A percentile compares a stretch with the other conserved stretches of the same genome.
These are phyloP conservation scores for Leucosporidium scottii DNA, from an alignment of 768 basidiomycete genomes.

Conservation along the genomic window DNA sequence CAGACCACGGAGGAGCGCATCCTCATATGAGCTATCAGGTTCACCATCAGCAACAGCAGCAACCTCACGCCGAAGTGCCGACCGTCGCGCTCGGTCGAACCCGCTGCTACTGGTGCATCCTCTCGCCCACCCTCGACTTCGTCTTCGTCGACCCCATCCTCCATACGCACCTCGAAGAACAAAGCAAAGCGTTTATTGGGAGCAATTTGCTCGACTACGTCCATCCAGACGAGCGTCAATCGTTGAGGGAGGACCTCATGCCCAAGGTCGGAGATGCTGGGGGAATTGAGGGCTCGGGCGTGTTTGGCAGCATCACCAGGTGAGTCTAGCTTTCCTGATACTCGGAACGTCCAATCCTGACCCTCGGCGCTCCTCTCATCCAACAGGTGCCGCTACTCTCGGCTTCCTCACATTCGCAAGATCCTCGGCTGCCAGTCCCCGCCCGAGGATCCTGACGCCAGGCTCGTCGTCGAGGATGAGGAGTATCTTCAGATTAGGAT, in stretches of 20 bases:
- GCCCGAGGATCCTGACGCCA: slow-evolving; percentile 7
- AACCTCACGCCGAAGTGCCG: not conserved
- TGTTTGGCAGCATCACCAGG: slow-evolving; percentile 38
- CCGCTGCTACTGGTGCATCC: slow-evolving; percentile 37
- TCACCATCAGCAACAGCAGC: no score
- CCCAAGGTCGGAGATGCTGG: slow-evolving; percentile 13
- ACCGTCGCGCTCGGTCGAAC: slow-evolving; percentile 17
- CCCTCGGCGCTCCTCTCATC: no score
- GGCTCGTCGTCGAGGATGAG: slow-evolving; percentile 16
- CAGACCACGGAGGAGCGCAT: no score
- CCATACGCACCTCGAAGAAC: slow-evolving; percentile 27
- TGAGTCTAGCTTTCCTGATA: slow-evolving; percentile 5
- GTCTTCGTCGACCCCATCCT: slow-evolving; percentile 35
- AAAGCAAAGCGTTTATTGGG: slow-evolving; percentile 12
- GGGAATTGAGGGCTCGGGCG: slow-evolving; percentile 23
- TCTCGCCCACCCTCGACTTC: slow-evolving; percentile 33
- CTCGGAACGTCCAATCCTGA: not conserved
- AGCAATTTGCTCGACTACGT: slow-evolving; percentile 35
- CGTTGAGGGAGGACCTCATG: slow-evolving; percentile 21
- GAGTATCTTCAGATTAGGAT: slow-evolving; percentile 22
- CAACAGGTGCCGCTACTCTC: slow-evolving; percentile 32
- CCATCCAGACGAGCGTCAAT: slow-evolving; percentile 34
- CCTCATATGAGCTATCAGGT: no score
- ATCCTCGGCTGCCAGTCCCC: slow-evolving; percentile 15
- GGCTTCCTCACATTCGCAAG: slow-evolving; percentile 22